Evolutionary conservation across 2,329 filamentous ascomycete genomes (phyloP).

Genomic region (Penicillium capsulatum): DNA sequence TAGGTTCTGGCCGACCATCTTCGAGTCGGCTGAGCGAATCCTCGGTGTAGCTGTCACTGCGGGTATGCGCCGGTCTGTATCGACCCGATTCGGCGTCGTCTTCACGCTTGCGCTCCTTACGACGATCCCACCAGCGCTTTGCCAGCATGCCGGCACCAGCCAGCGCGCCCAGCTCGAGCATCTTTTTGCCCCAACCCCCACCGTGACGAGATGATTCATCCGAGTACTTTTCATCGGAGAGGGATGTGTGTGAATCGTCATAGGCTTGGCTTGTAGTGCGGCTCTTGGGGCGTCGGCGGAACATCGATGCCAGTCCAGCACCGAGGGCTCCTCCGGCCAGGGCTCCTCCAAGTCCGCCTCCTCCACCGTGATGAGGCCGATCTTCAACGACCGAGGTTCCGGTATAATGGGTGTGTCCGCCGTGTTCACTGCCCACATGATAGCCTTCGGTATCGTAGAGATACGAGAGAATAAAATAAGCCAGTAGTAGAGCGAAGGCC

Average conservation of each 20-base stretch:
- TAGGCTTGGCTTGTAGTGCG: conserved; percentile 43
- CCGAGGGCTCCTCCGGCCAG: conserved; percentile 49
- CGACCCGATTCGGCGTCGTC: conserved; percentile 51
- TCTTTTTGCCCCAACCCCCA: conserved; percentile 56
- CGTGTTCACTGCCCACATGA: conserved; percentile 52
- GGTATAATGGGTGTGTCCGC: conserved; percentile 55
- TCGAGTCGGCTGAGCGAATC: conserved; percentile 45
- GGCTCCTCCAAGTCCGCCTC: conserved; percentile 51
- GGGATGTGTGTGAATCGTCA: conserved; percentile 53
- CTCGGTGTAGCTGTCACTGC: conserved; percentile 42
- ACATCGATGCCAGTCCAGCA: conserved; percentile 54
- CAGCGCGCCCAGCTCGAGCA: conserved; percentile 58
- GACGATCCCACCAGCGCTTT: conserved; percentile 56
- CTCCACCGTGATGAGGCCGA: conserved; percentile 39
- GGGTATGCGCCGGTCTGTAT: conserved; percentile 51
- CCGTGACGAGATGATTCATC: conserved; percentile 43
- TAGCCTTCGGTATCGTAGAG: conserved; percentile 51
- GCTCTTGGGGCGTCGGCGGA: conserved; percentile 39
- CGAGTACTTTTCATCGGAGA: conserved; percentile 62
- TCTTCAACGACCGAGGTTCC: conserved; percentile 51
- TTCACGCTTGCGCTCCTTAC: conserved; percentile 52
- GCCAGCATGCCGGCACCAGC: conserved; percentile 61
- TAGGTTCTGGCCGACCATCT: conserved; percentile 51
- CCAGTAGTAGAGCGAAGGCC: conserved; percentile 65
- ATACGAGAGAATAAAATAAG: conserved; percentile 79